Percentiles rank a stretch among this genome's conserved stretches.
These are phyloP conservation scores for Colletotrichum liaoningense DNA, from an alignment of 2,329 filamentous ascomycete genomes.

Conservation along the genomic window DNA sequence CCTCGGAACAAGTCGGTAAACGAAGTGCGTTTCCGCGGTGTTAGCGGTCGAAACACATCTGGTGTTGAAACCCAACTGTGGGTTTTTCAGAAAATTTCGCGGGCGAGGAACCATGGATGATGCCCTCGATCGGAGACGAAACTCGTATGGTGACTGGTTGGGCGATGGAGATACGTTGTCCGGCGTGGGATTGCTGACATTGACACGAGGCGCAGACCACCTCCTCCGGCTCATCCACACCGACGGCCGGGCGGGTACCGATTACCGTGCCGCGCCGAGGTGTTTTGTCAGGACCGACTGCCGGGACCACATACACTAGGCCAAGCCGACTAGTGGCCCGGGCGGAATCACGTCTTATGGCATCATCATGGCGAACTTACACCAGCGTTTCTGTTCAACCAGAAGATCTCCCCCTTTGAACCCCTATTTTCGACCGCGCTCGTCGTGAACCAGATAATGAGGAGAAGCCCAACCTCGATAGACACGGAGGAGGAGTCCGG, in stretches of 20 bases:
- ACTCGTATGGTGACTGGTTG: constrained; percentile 16
- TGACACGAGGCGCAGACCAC: neutral
- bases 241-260: constrained; percentile 27
- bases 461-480: neutral
- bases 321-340: constrained; percentile 30
- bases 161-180: constrained; percentile 7
- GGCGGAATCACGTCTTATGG: constrained; percentile 32
- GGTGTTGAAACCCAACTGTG: constrained; percentile 22
- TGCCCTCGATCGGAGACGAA: neutral
- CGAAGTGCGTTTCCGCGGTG: constrained; percentile 17
- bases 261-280: constrained; percentile 30
- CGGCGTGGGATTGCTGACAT: neutral
- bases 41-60: constrained; percentile 14
- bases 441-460: neutral
- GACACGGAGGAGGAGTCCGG: constrained; percentile 9
- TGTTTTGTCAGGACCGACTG: constrained; percentile 19
- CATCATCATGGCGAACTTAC: constrained; percentile 33
- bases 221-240: constrained; percentile 1
- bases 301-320: constrained; percentile 16
- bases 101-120: constrained; percentile 18
- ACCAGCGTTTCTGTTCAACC: constrained; percentile 9
- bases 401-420: neutral
- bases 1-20: constrained; percentile 10
- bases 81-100: constrained; percentile 19
- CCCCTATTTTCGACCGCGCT: neutral